A percentile compares a stretch with the other conserved stretches of the same genome.
Conservation (phyloP, 495 filamentous ascomycete species). For the Astrothelium subdiscretum region DNA sequence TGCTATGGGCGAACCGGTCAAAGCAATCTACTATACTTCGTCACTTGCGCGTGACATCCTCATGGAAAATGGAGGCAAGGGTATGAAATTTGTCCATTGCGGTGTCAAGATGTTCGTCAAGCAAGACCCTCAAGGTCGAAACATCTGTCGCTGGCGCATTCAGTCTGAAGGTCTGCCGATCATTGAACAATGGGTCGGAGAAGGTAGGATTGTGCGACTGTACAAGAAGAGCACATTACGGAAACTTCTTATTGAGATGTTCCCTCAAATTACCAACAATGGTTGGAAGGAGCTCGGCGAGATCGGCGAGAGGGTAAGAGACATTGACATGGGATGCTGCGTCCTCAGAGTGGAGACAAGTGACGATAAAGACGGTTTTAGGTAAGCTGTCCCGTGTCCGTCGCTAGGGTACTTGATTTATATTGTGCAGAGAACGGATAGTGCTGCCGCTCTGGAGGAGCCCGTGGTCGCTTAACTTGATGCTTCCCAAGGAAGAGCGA, state of each 20-base stretch:
- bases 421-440: conserved; percentile 50
- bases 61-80: conserved; percentile 66
- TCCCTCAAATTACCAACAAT: conserved; percentile 61
- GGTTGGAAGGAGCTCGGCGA: conserved; percentile 70
- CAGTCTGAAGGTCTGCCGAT: conserved; percentile 87
- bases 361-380: conserved; percentile 56
- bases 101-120: conserved; percentile 98
- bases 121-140: conserved; percentile 76
- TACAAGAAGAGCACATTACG: conserved; percentile 63
- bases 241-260: conserved; percentile 83
- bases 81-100: conserved; percentile 90
- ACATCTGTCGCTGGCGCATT: conserved; percentile 85
- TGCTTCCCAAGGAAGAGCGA: conserved; percentile 94
- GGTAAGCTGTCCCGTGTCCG: conserved; percentile 26
- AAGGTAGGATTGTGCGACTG: conserved; percentile 60
- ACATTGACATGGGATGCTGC: conserved; percentile 83
- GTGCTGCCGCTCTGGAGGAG: conserved; percentile 87
- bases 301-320: conserved; percentile 70
- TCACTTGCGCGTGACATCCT: conserved; percentile 76
- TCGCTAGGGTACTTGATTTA: conserved; percentile 3
- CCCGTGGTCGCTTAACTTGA: conserved; percentile 76
- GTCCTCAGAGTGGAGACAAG: conserved; percentile 71
- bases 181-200: conserved; percentile 76
- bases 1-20: conserved; percentile 63
- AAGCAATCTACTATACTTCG: conserved; percentile 92